Conservation (phyloP, 192 early-diverging fungal species). For the Phlyctochytrium bullatum region DNA sequence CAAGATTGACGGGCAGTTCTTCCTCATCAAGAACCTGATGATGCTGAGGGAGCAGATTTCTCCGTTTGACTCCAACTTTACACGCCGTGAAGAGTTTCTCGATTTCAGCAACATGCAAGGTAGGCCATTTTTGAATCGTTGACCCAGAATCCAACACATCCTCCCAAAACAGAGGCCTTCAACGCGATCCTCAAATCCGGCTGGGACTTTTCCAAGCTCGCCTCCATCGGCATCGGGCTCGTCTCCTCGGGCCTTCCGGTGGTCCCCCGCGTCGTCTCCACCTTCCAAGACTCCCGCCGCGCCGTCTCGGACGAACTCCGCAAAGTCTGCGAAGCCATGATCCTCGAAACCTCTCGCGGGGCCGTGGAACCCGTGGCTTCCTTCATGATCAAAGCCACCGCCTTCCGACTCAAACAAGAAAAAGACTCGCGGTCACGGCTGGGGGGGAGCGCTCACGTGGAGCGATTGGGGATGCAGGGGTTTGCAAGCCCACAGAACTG, state of each 20-base stretch:
- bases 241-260: slow-evolving; percentile 31
- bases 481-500: slow-evolving; percentile 26
- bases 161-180: slow-evolving; percentile 25
- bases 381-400: slow-evolving; percentile 70
- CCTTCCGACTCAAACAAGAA: slow-evolving; percentile 46
- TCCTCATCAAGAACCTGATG: slow-evolving; percentile 84
- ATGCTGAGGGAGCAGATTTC: slow-evolving; percentile 79
- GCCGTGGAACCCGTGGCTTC: slow-evolving; percentile 60
- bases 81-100: slow-evolving; percentile 66
- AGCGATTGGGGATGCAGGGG: slow-evolving; percentile 11
- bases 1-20: slow-evolving; percentile 70
- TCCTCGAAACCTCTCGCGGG: slow-evolving; percentile 61
- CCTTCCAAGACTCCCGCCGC: slow-evolving; percentile 27
- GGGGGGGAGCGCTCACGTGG: not conserved
- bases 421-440: not conserved
- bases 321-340: slow-evolving; percentile 69
- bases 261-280: slow-evolving; percentile 46
- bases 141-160: not conserved
- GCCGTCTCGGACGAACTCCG: slow-evolving; percentile 7
- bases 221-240: slow-evolving; percentile 28
- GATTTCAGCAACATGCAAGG: slow-evolving; percentile 65
- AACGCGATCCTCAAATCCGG: slow-evolving; percentile 19
- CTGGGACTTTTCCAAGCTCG: slow-evolving; percentile 27
- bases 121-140: slow-evolving; percentile 14
- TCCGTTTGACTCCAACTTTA: slow-evolving; percentile 72